A percentile compares a stretch with the other conserved stretches of the same genome.
These are phyloP conservation scores for Porogramme epimiltina DNA, from an alignment of 1,284 basidiomycete species.

Conservation along the genomic window DNA sequence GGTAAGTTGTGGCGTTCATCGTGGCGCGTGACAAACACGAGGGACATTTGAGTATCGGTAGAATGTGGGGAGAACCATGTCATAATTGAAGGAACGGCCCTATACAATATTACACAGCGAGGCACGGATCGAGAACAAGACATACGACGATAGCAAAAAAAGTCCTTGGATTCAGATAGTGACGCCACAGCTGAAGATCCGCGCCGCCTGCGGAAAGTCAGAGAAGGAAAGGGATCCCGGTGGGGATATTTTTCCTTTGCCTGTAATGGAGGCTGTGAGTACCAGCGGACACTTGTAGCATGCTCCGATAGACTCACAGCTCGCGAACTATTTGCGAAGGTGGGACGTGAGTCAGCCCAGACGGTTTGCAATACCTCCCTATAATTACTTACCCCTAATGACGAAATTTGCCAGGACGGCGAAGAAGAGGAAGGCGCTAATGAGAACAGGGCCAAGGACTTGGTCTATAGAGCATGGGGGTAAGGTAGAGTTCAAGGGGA, in stretches of 20 bases:
- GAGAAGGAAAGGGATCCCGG: slow-evolving; percentile 29
- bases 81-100: too few relatives aligned
- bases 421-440: slow-evolving; percentile 80
- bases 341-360: slow-evolving; percentile 2
- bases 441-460: slow-evolving; percentile 77
- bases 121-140: neutral
- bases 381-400: slow-evolving; percentile 61
- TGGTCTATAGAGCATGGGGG: slow-evolving; percentile 54
- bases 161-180: too few relatives aligned
- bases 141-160: neutral
- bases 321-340: slow-evolving; percentile 39
- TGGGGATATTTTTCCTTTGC: slow-evolving; percentile 36
- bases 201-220: too few relatives aligned
- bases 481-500: neutral
- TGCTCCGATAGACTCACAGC: slow-evolving; percentile 33
- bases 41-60: too few relatives aligned
- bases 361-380: neutral
- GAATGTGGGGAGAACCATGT: too few relatives aligned
- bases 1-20: too few relatives aligned
- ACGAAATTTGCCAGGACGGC: slow-evolving; percentile 88
- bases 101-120: neutral
- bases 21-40: too few relatives aligned
- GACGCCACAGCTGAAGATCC: too few relatives aligned
- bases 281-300: slow-evolving; percentile 1
- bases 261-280: slow-evolving; percentile 20